Evolutionary conservation across 495 filamentous ascomycete species (phyloP).

Genomic region (Podospora sp.): DNA sequence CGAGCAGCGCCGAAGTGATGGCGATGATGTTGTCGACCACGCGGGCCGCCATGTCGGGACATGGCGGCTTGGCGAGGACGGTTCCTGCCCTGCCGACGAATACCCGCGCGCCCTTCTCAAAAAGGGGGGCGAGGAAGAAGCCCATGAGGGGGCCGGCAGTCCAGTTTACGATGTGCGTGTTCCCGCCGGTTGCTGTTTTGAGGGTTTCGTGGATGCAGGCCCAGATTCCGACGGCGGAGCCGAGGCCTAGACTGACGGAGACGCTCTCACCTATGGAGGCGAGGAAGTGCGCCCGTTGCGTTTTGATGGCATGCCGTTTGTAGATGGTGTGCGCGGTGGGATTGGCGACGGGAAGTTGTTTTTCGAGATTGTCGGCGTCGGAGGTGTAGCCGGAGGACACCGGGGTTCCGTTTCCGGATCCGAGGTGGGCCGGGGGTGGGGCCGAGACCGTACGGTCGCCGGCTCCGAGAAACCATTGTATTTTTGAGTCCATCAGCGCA

Average conservation of each 20-base stretch:
- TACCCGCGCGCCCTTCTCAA: constrained; percentile 4
- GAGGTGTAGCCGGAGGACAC: neutral
- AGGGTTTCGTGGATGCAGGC: constrained; percentile 4
- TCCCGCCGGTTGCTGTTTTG: neutral
- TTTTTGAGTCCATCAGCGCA: constrained; percentile 1
- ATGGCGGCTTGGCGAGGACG: neutral
- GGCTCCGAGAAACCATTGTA: neutral
- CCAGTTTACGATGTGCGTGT: constrained; percentile 7
- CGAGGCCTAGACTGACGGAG: constrained; percentile 6
- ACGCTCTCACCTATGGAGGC: neutral
- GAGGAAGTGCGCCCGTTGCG: constrained; percentile 6
- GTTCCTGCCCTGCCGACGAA: neutral
- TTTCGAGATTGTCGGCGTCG: neutral
- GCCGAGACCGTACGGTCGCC: neutral
- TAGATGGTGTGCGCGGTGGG: neutral
- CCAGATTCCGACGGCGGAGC: constrained; percentile 15
- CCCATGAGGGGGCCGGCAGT: constrained; percentile 5
- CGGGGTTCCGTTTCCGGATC: neutral
- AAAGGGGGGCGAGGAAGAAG: constrained; percentile 8
- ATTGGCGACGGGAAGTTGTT: neutral
- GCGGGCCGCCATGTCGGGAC: neutral
- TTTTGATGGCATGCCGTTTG: neutral
- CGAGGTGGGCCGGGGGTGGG: neutral
- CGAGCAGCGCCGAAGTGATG: constrained; percentile 4
- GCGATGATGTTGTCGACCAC: constrained; percentile 2